phyloP scores from a whole-genome alignment of 2,329 filamentous ascomycete genomes.

The Fusarium neocosmosporiellum region DNA sequence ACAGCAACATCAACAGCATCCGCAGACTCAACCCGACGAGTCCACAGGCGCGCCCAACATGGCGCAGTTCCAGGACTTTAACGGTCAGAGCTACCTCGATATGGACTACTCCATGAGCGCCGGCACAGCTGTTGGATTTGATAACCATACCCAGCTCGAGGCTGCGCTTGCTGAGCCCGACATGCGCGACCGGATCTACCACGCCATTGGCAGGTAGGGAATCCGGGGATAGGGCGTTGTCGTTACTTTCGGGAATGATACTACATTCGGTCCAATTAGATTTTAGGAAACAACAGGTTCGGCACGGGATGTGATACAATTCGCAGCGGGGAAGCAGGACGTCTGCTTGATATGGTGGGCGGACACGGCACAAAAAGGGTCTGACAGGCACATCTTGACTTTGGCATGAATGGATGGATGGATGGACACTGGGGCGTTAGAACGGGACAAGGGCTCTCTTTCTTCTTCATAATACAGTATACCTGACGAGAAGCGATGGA shows the following conservation, averaged over 20 bases:
- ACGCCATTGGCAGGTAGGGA: conserved; percentile 33
- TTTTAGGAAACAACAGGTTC: background rate
- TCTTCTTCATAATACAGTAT: background rate
- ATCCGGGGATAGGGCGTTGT: background rate
- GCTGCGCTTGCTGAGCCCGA: conserved; percentile 36
- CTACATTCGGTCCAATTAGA: background rate
- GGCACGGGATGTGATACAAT: background rate
- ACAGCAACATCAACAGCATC: conserved; percentile 20
- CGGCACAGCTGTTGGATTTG: conserved; percentile 21
- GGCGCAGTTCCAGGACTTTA: conserved; percentile 31
- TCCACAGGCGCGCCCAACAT: conserved; percentile 17
- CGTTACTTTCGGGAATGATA: background rate
- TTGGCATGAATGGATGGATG: background rate
- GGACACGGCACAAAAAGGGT: background rate
- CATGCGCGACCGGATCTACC: conserved; percentile 38
- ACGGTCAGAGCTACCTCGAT: conserved; percentile 38
- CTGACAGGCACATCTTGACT: background rate
- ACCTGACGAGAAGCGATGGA: background rate
- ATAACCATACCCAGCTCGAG: conserved; percentile 36
- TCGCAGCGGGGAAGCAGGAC: background rate
- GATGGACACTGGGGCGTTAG: background rate
- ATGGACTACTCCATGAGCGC: conserved; percentile 37
- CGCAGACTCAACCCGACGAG: conserved; percentile 15
- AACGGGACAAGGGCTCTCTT: background rate
- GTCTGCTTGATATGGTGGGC: conserved; percentile 17